A percentile compares a stretch with the other conserved stretches of the same genome.
phyloP scores from a whole-genome alignment of 352 stramenopile species.

The Phytophthora cajani region DNA sequence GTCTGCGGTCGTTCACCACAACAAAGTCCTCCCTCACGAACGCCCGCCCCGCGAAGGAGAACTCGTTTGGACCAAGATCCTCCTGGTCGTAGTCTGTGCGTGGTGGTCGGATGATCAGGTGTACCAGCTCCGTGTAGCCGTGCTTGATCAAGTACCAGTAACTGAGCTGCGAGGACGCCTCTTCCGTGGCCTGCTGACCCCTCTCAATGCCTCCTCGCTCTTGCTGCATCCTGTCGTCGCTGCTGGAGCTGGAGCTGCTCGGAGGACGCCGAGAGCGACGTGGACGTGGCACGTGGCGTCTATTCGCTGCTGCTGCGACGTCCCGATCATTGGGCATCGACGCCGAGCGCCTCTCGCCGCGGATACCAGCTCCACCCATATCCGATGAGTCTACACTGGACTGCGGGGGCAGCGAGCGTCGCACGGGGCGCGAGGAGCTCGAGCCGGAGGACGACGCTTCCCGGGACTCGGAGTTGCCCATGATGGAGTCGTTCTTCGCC shows the following conservation, averaged over 20 bases:
- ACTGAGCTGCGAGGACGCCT: constrained; percentile 77
- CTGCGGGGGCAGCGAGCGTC: constrained; percentile 23
- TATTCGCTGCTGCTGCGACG: constrained; percentile 9
- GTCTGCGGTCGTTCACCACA: constrained; percentile 74
- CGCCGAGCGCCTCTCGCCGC: constrained; percentile 29
- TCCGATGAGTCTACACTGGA: constrained; percentile 25
- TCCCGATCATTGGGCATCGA: constrained; percentile 37
- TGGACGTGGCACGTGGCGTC: constrained; percentile 18
- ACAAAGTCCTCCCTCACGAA: constrained; percentile 95
- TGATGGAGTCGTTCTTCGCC: constrained; percentile 24
- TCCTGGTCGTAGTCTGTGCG: constrained; percentile 92
- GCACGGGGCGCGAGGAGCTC: constrained; percentile 13
- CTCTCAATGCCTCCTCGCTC: constrained; percentile 77
- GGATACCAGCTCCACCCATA: not conserved
- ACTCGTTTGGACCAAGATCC: constrained; percentile 91
- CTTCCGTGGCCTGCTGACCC: constrained; percentile 73
- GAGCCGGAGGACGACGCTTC: constrained; percentile 35
- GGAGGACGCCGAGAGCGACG: constrained; percentile 21
- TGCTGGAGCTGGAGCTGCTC: constrained; percentile 34
- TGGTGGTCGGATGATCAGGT: constrained; percentile 97
- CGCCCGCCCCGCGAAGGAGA: constrained; percentile 86
- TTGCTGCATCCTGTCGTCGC: constrained; percentile 27
- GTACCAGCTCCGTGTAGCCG: constrained; percentile 96
- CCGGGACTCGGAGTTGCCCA: constrained; percentile 69
- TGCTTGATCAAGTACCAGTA: constrained; percentile 90